These are phyloP conservation scores for Scheffersomyces spartinae DNA, from an alignment of 805 yeast genomes.

Conservation along the genomic window DNA sequence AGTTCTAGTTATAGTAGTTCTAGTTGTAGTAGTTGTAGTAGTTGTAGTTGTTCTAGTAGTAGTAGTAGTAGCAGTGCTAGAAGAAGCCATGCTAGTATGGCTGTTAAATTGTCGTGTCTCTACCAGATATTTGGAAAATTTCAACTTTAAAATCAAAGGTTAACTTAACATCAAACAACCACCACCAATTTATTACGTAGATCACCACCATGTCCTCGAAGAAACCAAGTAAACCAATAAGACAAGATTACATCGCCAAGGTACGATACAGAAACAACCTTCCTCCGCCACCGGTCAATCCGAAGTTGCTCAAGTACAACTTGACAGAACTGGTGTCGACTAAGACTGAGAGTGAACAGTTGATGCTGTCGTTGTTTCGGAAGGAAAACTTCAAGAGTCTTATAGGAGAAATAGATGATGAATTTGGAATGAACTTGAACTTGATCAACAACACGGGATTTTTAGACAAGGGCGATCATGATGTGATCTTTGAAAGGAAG, in stretches of 20 bases:
- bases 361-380: constrained; percentile 62
- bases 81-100: no score
- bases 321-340: constrained; percentile 23
- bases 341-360: constrained; percentile 30
- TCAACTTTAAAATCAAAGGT: no score
- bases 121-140: no score
- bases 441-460: constrained; percentile 54
- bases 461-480: constrained; percentile 48
- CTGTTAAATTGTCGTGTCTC: no score
- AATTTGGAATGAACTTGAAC: constrained; percentile 71
- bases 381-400: constrained; percentile 60
- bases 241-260: constrained; percentile 73
- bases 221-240: constrained; percentile 34
- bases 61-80: no score
- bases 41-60: no score
- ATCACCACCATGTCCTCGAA: no score
- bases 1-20: no score
- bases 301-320: constrained; percentile 59
- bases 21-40: no score
- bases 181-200: no score
- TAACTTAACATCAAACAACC: no score
- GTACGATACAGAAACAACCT: constrained; percentile 75
- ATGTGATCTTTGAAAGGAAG: constrained; percentile 26
- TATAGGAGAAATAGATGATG: constrained; percentile 44
- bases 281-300: constrained; percentile 91